These are phyloP conservation scores for Pichia sp. DNA, from an alignment of 1,139 yeast genomes.

Conservation along the genomic window DNA sequence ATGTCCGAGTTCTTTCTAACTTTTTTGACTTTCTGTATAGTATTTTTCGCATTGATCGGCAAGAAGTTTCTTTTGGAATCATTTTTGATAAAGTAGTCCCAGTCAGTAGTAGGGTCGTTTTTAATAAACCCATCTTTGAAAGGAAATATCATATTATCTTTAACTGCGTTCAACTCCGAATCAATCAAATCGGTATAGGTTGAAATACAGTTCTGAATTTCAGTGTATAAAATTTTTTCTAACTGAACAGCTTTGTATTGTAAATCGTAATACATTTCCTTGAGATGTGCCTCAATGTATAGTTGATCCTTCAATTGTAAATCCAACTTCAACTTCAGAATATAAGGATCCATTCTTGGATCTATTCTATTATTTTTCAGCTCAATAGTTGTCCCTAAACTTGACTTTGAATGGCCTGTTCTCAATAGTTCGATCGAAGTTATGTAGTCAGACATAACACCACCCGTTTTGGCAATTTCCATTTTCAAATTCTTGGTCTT, in stretches of 20 bases:
- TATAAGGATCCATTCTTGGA: slow-evolving; percentile 56
- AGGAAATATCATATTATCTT: slow-evolving; percentile 56
- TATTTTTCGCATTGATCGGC: slow-evolving; percentile 25
- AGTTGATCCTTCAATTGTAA: slow-evolving; percentile 65
- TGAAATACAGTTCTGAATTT: slow-evolving; percentile 56
- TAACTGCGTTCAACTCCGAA: slow-evolving; percentile 53
- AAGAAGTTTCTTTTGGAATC: slow-evolving; percentile 41
- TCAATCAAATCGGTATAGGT: slow-evolving; percentile 53
- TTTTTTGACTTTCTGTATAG: slow-evolving; percentile 36
- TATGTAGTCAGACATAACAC: slow-evolving; percentile 41
- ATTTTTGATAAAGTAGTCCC: slow-evolving; percentile 65
- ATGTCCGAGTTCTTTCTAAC: slow-evolving; percentile 46
- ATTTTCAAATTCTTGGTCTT: slow-evolving; percentile 45
- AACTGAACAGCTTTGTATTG: slow-evolving; percentile 69
- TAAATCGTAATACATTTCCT: slow-evolving; percentile 65
- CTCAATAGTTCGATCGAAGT: slow-evolving; percentile 35
- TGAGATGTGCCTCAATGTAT: slow-evolving; percentile 62
- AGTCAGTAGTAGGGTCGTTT: slow-evolving; percentile 61
- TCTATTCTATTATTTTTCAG: slow-evolving; percentile 20
- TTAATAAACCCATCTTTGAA: slow-evolving; percentile 59
- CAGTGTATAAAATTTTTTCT: slow-evolving; percentile 63
- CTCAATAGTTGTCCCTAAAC: slow-evolving; percentile 28
- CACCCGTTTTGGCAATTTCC: slow-evolving; percentile 55
- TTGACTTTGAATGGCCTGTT: slow-evolving; percentile 31
- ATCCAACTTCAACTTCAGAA: slow-evolving; percentile 60